A percentile compares a stretch with the other conserved stretches of the same genome.
Conservation (phyloP, 305 asterid species). For the Euphrasia arctica region DNA sequence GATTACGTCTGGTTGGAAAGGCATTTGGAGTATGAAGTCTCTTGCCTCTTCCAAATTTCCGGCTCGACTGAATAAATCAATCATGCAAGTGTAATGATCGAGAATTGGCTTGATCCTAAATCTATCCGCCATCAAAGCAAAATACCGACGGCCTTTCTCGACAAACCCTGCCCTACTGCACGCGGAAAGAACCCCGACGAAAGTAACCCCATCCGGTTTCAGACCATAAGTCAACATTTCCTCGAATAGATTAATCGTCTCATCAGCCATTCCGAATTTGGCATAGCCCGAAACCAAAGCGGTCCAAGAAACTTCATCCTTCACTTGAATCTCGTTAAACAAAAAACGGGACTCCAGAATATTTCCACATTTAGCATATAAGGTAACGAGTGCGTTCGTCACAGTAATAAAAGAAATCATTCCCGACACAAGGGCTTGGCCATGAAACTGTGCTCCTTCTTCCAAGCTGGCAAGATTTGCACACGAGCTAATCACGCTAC, state of each 20-base stretch:
- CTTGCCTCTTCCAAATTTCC: slow-evolving; percentile 72
- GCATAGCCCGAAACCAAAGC: slow-evolving; percentile 83
- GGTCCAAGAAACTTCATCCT: slow-evolving; percentile 89
- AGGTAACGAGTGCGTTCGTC: slow-evolving; percentile 78
- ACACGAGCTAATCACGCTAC: slow-evolving; percentile 87
- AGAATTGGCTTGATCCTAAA: slow-evolving; percentile 51
- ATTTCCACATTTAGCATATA: slow-evolving; percentile 84
- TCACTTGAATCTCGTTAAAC: slow-evolving; percentile 54
- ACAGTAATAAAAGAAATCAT: slow-evolving; percentile 63
- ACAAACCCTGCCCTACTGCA: slow-evolving; percentile 89
- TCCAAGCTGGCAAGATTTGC: slow-evolving; percentile 91
- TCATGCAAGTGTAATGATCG: slow-evolving; percentile 91
- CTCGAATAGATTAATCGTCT: slow-evolving; percentile 65
- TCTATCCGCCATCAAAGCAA: slow-evolving; percentile 55
- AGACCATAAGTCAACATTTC: slow-evolving; percentile 61
- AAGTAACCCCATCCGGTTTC: slow-evolving; percentile 77
- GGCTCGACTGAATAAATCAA: slow-evolving; percentile 74
- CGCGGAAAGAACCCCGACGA: slow-evolving; percentile 80
- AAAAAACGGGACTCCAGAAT: slow-evolving; percentile 58
- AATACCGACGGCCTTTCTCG: slow-evolving; percentile 61
- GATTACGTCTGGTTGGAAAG: slow-evolving; percentile 63
- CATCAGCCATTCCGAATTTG: slow-evolving; percentile 76
- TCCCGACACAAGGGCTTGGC: slow-evolving; percentile 67
- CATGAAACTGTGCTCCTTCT: slow-evolving; percentile 90
- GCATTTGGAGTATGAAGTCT: slow-evolving; percentile 64